Conservation (phyloP, 2,329 filamentous ascomycete species). For the Botryotinia narcissicola region DNA sequence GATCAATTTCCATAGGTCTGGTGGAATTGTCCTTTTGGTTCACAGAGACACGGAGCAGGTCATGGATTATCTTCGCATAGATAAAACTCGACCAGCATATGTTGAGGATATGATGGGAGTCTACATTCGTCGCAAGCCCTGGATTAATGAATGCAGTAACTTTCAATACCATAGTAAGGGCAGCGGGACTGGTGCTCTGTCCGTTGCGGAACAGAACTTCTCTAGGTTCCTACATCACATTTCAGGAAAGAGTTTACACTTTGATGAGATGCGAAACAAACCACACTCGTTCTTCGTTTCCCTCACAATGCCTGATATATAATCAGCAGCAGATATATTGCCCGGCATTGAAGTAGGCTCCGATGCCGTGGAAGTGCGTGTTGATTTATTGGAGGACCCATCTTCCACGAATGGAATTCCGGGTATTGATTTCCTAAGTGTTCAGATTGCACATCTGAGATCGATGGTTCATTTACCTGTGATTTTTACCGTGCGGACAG, state of each 20-base stretch:
- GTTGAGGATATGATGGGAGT: slow-evolving; percentile 89
- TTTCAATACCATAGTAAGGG: slow-evolving; percentile 86
- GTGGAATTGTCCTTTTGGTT: slow-evolving; percentile 82
- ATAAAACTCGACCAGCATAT: slow-evolving; percentile 90
- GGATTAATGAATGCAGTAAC: slow-evolving; percentile 92
- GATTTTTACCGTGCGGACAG: slow-evolving; percentile 88
- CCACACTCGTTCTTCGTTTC: slow-evolving; percentile 90
- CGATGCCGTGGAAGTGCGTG: slow-evolving; percentile 91
- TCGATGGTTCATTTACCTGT: slow-evolving; percentile 71
- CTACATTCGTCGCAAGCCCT: slow-evolving; percentile 83
- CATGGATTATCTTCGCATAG: slow-evolving; percentile 81
- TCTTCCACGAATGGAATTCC: slow-evolving; percentile 53
- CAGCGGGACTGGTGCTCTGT: slow-evolving; percentile 34
- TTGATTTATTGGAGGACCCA: slow-evolving; percentile 79
- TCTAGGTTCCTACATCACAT: slow-evolving; percentile 68
- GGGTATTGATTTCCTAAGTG: slow-evolving; percentile 71
- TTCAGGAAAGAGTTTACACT: slow-evolving; percentile 58
- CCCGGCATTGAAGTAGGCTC: slow-evolving; percentile 75
- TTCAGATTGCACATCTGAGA: slow-evolving; percentile 78
- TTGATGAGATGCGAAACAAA: slow-evolving; percentile 57
- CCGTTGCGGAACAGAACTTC: slow-evolving; percentile 57
- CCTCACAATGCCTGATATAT: slow-evolving; percentile 75
- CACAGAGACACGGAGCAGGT: slow-evolving; percentile 85
- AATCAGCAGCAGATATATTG: slow-evolving; percentile 61
- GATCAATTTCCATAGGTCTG: slow-evolving; percentile 66